Conservation (phyloP, 108 stramenopile genomes). For the Parmales sp. region DNA sequence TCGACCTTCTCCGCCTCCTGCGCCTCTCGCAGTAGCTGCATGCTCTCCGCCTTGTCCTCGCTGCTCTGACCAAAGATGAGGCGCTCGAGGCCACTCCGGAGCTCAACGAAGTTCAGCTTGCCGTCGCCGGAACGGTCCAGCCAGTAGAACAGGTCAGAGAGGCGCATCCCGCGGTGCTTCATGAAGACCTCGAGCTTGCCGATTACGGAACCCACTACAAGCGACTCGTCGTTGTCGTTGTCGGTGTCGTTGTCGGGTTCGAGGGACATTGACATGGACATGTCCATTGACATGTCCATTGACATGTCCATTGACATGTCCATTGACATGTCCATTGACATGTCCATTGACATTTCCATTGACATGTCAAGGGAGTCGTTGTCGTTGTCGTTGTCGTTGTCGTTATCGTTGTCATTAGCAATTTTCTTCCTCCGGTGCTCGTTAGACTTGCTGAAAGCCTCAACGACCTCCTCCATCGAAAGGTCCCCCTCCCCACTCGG, state of each 20-base stretch:
- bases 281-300: too few relatives aligned
- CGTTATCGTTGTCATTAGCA: too few relatives aligned
- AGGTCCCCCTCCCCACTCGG: conserved; percentile 2
- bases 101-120: background rate
- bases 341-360: too few relatives aligned
- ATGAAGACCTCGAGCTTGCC: conserved; percentile 13
- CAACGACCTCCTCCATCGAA: background rate
- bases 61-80: background rate
- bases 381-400: too few relatives aligned
- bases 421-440: too few relatives aligned
- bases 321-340: too few relatives aligned
- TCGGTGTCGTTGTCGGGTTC: background rate
- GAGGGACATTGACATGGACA: too few relatives aligned
- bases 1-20: conserved; percentile 4
- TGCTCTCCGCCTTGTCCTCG: background rate
- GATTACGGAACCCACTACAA: background rate
- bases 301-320: too few relatives aligned
- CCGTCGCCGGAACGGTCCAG: conserved; percentile 4
- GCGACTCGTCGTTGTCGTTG: too few relatives aligned
- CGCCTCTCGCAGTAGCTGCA: background rate
- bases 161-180: conserved; percentile 6
- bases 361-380: too few relatives aligned
- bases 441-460: background rate
- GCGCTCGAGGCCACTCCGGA: background rate
- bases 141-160: conserved; percentile 4